Evolutionary conservation across 345 rosid species (phyloP).

Genomic region (Microthlaspi erraticum): DNA sequence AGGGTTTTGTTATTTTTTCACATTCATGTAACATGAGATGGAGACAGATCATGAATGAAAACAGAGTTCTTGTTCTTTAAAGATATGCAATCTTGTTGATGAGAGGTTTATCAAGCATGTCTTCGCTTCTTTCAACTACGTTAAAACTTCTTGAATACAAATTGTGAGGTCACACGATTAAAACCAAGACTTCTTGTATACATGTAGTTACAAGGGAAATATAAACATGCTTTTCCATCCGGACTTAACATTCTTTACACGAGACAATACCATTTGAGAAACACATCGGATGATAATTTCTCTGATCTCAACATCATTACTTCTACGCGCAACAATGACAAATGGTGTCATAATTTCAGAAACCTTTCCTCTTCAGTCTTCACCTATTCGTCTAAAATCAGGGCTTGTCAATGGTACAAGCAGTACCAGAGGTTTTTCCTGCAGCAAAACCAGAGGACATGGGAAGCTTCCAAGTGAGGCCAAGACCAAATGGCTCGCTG

Average conservation of each 20-base stretch:
- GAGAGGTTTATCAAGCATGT: constrained; percentile 8
- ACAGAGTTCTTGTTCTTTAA: too few species aligned
- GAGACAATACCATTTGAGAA: constrained; percentile 97
- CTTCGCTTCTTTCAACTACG: constrained; percentile 9
- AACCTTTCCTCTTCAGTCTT: too few species aligned
- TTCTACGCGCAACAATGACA: constrained; percentile 97
- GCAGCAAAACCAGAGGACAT: constrained; percentile 45
- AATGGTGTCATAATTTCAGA: constrained; percentile 84
- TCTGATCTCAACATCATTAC: constrained; percentile 97
- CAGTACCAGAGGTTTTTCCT: constrained; percentile 69
- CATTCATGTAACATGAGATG: too few species aligned
- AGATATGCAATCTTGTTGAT: too few species aligned
- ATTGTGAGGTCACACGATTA: constrained; percentile 8
- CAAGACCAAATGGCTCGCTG: constrained; percentile 69
- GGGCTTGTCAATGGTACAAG: constrained; percentile 94
- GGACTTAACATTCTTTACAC: constrained; percentile 94
- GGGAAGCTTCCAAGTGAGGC: constrained; percentile 76
- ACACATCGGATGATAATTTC: constrained; percentile 97
- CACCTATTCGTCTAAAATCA: constrained; percentile 62
- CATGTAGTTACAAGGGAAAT: background rate
- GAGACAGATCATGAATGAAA: too few species aligned
- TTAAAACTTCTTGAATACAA: too few species aligned
- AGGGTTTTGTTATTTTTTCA: too few species aligned
- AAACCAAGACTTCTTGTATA: constrained; percentile 18
- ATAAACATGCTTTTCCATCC: constrained; percentile 99